These are phyloP conservation scores for Naganishia vishniacii DNA, from an alignment of 768 basidiomycete species.

Conservation along the genomic window DNA sequence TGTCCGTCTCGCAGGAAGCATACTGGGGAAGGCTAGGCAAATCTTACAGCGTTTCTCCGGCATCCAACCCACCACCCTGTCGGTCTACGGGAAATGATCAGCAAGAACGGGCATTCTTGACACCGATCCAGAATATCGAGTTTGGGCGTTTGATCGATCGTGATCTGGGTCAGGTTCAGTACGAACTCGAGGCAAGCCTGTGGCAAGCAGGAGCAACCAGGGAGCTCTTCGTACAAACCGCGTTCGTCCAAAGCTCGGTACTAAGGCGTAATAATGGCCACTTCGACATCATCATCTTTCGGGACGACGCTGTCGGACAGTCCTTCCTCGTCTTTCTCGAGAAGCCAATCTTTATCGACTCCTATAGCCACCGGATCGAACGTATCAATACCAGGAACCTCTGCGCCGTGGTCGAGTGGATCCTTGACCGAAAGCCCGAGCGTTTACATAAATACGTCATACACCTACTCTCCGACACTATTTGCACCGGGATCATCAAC, in stretches of 20 bases:
- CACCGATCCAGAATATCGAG: not conserved
- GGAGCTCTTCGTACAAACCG: too few relatives aligned
- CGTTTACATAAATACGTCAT: slow-evolving; percentile 17
- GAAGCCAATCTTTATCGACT: not conserved
- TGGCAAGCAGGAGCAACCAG: too few relatives aligned
- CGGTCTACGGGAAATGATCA: not conserved
- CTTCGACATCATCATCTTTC: too few relatives aligned
- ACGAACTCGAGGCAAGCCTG: not conserved
- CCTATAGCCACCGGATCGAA: not conserved
- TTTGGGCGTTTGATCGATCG: not conserved
- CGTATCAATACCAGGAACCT: not conserved
- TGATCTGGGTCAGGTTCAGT: not conserved
- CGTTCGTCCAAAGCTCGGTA: too few relatives aligned
- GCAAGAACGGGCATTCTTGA: not conserved
- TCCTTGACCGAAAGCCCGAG: not conserved
- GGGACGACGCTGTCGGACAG: not conserved
- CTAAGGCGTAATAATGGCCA: too few relatives aligned
- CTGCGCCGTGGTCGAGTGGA: too few relatives aligned
- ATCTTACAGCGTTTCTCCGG: not conserved
- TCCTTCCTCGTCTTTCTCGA: not conserved
- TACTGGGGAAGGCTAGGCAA: too few relatives aligned
- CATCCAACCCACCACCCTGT: not conserved
- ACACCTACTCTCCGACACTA: slow-evolving; percentile 5
- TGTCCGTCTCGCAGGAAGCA: too few relatives aligned
- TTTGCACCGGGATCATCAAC: not conserved